phyloP scores from a whole-genome alignment of 2,329 filamentous ascomycete genomes.

The Macroventuria anomochaeta region DNA sequence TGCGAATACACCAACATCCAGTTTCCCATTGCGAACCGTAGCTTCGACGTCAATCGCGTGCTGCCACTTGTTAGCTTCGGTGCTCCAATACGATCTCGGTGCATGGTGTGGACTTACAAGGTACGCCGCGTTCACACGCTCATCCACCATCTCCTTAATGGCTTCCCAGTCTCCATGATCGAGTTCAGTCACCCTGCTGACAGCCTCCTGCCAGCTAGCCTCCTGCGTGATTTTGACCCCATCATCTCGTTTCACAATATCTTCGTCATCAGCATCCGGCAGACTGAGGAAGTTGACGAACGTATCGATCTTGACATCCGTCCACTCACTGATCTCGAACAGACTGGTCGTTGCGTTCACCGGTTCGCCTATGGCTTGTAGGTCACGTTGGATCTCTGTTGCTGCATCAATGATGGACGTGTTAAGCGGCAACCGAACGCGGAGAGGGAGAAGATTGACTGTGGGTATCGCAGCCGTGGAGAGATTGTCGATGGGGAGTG shows the following conservation, averaged over 20 bases:
- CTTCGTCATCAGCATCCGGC: slow-evolving; percentile 46
- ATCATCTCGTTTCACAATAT: slow-evolving; percentile 3
- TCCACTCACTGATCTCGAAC: slow-evolving; percentile 77
- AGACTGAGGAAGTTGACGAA: slow-evolving; percentile 83
- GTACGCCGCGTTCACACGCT: slow-evolving; percentile 40
- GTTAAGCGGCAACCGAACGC: slow-evolving; percentile 53
- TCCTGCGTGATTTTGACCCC: slow-evolving; percentile 28
- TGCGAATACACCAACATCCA: slow-evolving; percentile 63
- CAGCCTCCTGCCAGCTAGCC: slow-evolving; percentile 24
- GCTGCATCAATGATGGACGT: slow-evolving; percentile 60
- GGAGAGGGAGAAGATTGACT: slow-evolving; percentile 78
- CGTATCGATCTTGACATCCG: slow-evolving; percentile 70
- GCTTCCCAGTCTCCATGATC: slow-evolving; percentile 16
- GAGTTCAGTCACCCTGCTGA: slow-evolving; percentile 26
- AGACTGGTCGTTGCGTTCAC: slow-evolving; percentile 67
- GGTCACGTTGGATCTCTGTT: slow-evolving; percentile 68
- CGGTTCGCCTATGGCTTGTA: slow-evolving; percentile 65
- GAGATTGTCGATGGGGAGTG: slow-evolving; percentile 58
- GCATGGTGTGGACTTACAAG: slow-evolving; percentile 43
- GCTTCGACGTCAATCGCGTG: slow-evolving; percentile 63
- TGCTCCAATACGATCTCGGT: too few relatives aligned
- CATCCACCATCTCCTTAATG: slow-evolving; percentile 31
- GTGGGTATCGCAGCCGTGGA: slow-evolving; percentile 69
- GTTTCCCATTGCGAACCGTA: slow-evolving; percentile 54
- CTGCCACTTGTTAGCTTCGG: slow-evolving; percentile 42